Base-by-base conservation (phyloP, 2,329 filamentous ascomycete species). In the Cucurbitaria berberidis region DNA sequence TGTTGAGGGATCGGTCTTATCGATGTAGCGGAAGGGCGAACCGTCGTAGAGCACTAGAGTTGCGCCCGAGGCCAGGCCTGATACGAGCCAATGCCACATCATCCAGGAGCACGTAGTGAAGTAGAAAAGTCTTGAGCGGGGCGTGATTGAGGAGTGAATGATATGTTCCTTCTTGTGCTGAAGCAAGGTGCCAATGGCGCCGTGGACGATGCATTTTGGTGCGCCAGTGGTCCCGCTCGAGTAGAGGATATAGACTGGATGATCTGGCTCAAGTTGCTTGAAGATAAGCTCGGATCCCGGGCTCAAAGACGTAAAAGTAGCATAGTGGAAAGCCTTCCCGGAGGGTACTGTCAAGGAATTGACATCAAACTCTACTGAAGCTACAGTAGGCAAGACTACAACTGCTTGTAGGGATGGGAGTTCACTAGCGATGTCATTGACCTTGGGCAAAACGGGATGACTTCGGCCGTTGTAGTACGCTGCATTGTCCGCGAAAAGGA, bases 31-130 rank as follows among this genome's bases (percentile, higher is more conserved):
- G 80, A 98, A 98, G 0, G 95, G 95, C 0, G 91, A 96, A 42
- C 95, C 95, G 47, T 96, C 91, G 76, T 97, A 99, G 3, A 98
- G 82, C 18, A 98, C 83, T 11, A 98, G 80, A 0, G 91, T 93
- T 10, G 90, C 85, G 47, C 93, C 93, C 26, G 86, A 87, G 9
- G 93, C 90, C 3, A 98, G 85, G 5, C 88, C 91, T 1, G 91
- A 93, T 18, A 97, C 84, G 35, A 93, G 87, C 93, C 93, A 98
- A 74, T 98, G 93, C 92, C 93, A 97, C 93, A 98, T 98, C 93
- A 99, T 98, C 95, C 93, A 97, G 0, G 91, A 96, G 10, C 89
- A 92, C 3, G 93, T 97, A 1, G 92, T 96, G 78, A 93, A 97
- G 78, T 97, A 97, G 74, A 97, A 90, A 69, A 97, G 82, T 18